Evolutionary conservation across 352 stramenopile genomes (phyloP), one percentile per base, ranked within the genome.

Genomic region (Globisporangium spinosum): DNA sequence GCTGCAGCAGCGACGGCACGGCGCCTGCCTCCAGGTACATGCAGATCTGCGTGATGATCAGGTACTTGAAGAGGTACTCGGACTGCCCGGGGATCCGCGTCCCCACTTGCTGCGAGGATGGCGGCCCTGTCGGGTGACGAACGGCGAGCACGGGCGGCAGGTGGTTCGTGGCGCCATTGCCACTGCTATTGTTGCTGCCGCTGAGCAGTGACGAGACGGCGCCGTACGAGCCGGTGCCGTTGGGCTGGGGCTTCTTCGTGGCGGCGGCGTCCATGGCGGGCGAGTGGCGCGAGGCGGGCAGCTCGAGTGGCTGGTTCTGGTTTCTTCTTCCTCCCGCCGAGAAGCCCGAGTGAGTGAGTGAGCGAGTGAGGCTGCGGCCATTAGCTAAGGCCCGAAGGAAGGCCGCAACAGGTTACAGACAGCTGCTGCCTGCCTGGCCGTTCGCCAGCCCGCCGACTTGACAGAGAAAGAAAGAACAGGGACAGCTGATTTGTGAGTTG

Each of bases 11-110:
- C 56, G 89, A 88, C 40, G 87, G 87, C 70, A 96, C 86, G 17
- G 88, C 89, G 62, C 89, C 89, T 5, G 89, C 89, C 68, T 96
- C 89, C 43, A 95, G 74, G 69, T 96, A 96, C 77, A 95, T 91
- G 70, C 84, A 92, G 35, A 95, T 82, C 68, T 96, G 88, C 43
- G 81, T 84, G 58, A 95, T 77, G 64, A 96, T 80, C 29, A 96
- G 75, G 67, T 85, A 96, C 65, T 93, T 91, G 77, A 96, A 96
- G 5, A 96, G 77, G 65, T 93, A 90, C 45, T 88, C 83, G 59
- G 65, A 70, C 47, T 70, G 57, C 3, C 65, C 65, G 12, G 65
- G 65, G 12, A 70, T 51, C 32, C 65, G 65, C 35, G 65, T 70
- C 17, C 43, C 43, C 13, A 40, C 40, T n/a, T 40, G 47, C 29